These are phyloP conservation scores for Saraca asoca DNA, from an alignment of 331 rosid species.

Conservation along the genomic window DNA sequence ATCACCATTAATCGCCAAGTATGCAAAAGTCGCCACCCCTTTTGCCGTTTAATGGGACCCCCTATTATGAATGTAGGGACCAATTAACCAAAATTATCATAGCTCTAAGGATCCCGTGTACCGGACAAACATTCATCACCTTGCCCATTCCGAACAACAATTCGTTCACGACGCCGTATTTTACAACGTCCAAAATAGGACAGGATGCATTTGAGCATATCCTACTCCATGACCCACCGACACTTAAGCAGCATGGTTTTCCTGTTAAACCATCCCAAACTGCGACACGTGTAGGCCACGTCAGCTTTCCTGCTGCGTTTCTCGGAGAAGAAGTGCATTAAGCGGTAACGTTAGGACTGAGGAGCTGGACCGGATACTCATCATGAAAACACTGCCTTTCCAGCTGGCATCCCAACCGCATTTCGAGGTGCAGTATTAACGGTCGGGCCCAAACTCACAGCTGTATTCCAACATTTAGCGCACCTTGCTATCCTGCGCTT, in stretches of 20 bases:
- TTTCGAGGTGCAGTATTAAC: constrained; percentile 33
- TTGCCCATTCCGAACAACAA: background rate
- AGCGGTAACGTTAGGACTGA: background rate
- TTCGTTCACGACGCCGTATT: constrained; percentile 30
- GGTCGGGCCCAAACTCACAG: constrained; percentile 63
- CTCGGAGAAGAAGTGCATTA: constrained; percentile 3
- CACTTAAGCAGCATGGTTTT: constrained; percentile 22
- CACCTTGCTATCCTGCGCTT: constrained; percentile 46
- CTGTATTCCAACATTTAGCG: constrained; percentile 54
- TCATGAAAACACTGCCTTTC: constrained; percentile 22
- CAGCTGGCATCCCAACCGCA: constrained; percentile 58
- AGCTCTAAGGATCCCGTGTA: background rate
- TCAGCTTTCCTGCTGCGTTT: background rate
- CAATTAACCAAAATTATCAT: constrained; percentile 1
- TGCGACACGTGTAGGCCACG: constrained; percentile 35
- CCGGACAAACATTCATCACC: background rate
- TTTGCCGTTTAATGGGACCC: background rate
- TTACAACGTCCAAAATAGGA: background rate
- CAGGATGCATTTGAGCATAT: background rate
- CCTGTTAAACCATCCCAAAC: background rate
- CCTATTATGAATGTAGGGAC: background rate
- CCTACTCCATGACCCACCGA: constrained; percentile 28
- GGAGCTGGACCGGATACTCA: constrained; percentile 26
- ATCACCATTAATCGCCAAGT: background rate
- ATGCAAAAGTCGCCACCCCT: background rate